Evolutionary conservation across 345 rosid species (phyloP).

Genomic region (Mallotus nudiflorus): DNA sequence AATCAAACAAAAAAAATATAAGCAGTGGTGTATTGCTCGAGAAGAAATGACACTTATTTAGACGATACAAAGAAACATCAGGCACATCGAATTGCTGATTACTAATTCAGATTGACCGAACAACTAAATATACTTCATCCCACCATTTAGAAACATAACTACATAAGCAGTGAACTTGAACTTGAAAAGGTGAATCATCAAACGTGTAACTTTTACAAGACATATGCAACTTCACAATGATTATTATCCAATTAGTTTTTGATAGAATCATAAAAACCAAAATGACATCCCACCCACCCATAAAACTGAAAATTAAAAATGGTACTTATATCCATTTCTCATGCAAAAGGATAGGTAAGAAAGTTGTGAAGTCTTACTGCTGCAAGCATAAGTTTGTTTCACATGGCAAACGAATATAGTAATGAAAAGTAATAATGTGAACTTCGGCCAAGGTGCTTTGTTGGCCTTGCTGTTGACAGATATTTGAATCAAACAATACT

Average conservation of each 20-base stretch:
- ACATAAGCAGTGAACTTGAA: background rate
- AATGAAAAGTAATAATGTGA: background rate
- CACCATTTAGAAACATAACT: no score
- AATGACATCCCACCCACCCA: background rate
- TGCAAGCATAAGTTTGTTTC: background rate
- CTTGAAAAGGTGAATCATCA: background rate
- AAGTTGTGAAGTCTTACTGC: background rate
- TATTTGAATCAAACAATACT: background rate
- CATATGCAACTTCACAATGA: background rate
- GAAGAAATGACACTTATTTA: background rate
- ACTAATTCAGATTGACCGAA: background rate
- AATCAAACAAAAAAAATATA: slow-evolving; percentile 28
- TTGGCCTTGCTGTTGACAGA: background rate
- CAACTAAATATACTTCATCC: no score
- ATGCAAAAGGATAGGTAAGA: background rate
- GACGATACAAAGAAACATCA: background rate
- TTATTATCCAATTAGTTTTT: background rate
- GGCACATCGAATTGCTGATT: background rate
- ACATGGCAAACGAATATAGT: background rate
- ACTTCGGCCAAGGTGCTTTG: background rate
- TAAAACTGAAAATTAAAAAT: background rate
- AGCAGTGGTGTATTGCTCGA: slow-evolving; percentile 2
- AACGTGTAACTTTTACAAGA: background rate
- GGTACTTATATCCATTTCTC: background rate
- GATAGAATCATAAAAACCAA: background rate